Evolutionary conservation across 1,284 basidiomycete species (phyloP).

Genomic region (Leccinum pallidistipes): DNA sequence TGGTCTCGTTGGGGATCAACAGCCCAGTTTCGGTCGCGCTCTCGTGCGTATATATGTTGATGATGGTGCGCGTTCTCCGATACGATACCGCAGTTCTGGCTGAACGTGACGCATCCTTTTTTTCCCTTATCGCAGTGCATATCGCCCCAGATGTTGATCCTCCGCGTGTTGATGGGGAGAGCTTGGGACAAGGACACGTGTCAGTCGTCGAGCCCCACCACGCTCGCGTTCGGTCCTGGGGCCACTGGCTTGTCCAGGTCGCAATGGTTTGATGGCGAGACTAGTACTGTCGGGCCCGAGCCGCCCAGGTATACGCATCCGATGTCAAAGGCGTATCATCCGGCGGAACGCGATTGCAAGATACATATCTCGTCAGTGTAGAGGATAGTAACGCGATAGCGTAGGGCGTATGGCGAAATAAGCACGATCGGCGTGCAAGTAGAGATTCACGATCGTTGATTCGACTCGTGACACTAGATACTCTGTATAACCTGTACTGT

Average conservation of each 20-base stretch:
- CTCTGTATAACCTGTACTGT: neutral
- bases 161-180: conserved; percentile 10
- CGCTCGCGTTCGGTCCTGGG: conserved; percentile 9
- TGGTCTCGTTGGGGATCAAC: conserved; percentile 20
- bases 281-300: neutral
- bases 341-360: neutral
- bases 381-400: neutral
- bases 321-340: neutral
- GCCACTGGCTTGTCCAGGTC: neutral
- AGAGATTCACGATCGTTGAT: neutral
- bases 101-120: neutral
- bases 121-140: conserved; percentile 20
- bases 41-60: conserved; percentile 16
- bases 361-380: neutral
- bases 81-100: neutral
- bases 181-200: conserved; percentile 13
- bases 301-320: conserved; percentile 1
- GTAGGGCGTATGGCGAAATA: neutral
- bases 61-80: conserved; percentile 21
- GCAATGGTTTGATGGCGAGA: neutral
- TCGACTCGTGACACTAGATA: neutral
- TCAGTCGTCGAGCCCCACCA: neutral
- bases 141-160: conserved; percentile 29
- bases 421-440: neutral
- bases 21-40: conserved; percentile 18